Conservation (phyloP, 345 rosid genomes). For the Lepidium africanum region DNA sequence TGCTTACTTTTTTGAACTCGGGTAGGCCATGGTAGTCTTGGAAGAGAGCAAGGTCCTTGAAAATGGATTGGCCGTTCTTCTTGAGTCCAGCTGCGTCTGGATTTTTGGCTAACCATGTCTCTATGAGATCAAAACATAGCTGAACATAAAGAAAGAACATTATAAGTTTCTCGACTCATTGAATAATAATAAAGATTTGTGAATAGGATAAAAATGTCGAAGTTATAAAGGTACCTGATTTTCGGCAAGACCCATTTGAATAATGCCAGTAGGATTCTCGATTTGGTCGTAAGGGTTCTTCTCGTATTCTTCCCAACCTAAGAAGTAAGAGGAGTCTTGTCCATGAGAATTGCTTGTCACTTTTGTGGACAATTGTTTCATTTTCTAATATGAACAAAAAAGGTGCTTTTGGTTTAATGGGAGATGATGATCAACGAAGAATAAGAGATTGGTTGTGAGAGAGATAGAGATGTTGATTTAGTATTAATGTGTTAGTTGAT, state of each 20-base stretch:
- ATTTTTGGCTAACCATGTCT: constrained; percentile 56
- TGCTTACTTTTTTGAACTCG: constrained; percentile 50
- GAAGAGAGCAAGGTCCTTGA: constrained; percentile 73
- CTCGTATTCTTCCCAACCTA: constrained; percentile 76
- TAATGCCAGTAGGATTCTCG: constrained; percentile 56
- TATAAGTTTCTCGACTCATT: background rate
- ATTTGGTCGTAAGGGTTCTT: constrained; percentile 54
- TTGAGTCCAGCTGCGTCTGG: constrained; percentile 54
- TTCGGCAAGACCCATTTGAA: constrained; percentile 83
- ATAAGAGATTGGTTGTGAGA: background rate
- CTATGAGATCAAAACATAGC: constrained; percentile 59
- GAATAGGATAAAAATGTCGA: background rate
- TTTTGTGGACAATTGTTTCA: constrained; percentile 51
- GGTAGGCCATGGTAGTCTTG: constrained; percentile 76
- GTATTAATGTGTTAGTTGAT: constrained; percentile 13
- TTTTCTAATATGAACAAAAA: background rate
- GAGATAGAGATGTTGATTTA: constrained; percentile 8
- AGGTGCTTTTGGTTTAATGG: background rate
- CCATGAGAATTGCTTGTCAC: constrained; percentile 58
- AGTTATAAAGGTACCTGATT: constrained; percentile 39
- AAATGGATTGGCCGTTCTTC: constrained; percentile 51
- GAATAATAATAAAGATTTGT: too few species aligned
- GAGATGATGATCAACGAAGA: constrained; percentile 8
- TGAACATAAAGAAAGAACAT: constrained; percentile 20
- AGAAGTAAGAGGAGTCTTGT: constrained; percentile 71